These are phyloP conservation scores for Calonectria leucothoes DNA, from an alignment of 2,329 filamentous ascomycete genomes.

Conservation along the genomic window DNA sequence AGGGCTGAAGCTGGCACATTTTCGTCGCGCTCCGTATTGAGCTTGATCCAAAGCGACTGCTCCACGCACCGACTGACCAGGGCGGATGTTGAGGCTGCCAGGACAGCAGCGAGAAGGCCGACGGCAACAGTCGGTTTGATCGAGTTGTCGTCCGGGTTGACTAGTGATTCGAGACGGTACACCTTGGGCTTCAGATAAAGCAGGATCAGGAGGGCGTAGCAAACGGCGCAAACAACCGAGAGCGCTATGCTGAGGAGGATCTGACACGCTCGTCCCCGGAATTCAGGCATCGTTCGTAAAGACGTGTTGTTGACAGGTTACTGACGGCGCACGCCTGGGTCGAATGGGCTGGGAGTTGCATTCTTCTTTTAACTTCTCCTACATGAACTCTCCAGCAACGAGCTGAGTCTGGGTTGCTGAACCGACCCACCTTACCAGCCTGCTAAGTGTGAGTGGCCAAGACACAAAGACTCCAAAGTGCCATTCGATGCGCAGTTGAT, in stretches of 20 bases:
- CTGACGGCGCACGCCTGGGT: too few species aligned
- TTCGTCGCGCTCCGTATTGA: background rate
- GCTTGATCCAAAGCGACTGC: slow-evolving; percentile 26
- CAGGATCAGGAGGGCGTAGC: slow-evolving; percentile 19
- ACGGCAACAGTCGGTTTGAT: slow-evolving; percentile 24
- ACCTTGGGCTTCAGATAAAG: slow-evolving; percentile 10
- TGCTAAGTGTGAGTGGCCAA: background rate
- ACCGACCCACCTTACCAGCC: background rate
- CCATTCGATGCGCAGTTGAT: background rate
- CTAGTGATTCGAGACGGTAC: slow-evolving; percentile 21
- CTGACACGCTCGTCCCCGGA: background rate
- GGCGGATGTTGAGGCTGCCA: slow-evolving; percentile 15
- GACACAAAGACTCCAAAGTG: background rate
- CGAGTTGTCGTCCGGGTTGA: slow-evolving; percentile 3
- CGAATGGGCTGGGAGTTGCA: background rate
- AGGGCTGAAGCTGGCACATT: background rate
- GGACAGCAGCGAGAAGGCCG: slow-evolving; percentile 20
- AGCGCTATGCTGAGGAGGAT: background rate
- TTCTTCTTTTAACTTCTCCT: background rate
- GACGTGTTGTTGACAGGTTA: too few species aligned
- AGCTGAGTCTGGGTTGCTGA: background rate
- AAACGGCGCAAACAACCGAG: background rate
- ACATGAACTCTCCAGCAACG: background rate
- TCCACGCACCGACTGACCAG: slow-evolving; percentile 27
- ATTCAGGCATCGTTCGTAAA: background rate